Conservation (phyloP, 768 basidiomycete species). For the Symmetrospora coprosmae region DNA sequence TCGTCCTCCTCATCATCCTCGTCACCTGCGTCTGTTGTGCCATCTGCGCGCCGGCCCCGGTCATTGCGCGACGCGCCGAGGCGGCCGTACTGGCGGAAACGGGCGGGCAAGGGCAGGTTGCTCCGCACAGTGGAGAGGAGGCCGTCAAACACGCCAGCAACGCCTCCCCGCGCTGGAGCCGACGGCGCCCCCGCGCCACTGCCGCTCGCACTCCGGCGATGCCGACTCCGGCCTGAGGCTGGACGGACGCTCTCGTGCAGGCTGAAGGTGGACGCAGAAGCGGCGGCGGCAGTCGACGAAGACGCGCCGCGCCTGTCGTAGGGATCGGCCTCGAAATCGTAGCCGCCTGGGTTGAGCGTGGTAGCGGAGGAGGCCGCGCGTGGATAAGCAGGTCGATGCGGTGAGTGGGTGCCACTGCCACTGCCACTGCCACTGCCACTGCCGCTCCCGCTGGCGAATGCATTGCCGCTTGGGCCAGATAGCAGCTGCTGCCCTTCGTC, state of each 20-base stretch:
- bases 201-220: no score
- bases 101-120: not conserved
- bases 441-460: no score
- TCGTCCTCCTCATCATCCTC: conserved; percentile 19
- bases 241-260: no score
- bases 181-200: no score
- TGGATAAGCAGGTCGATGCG: not conserved
- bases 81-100: conserved; percentile 1
- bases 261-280: no score
- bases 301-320: conserved; percentile 6
- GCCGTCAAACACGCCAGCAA: no score
- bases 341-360: conserved; percentile 5
- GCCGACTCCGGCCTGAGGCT: no score
- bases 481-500: not conserved
- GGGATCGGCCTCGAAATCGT: conserved; percentile 22
- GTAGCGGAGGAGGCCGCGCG: not conserved
- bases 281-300: not conserved
- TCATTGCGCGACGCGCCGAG: not conserved
- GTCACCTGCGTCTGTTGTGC: conserved; percentile 16
- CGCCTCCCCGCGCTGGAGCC: no score
- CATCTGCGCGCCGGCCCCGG: conserved; percentile 2
- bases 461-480: no score
- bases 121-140: not conserved
- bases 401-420: not conserved
- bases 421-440: not conserved